Conservation (phyloP, 2,329 filamentous ascomycete genomes). For the Xylariaceae sp. region DNA sequence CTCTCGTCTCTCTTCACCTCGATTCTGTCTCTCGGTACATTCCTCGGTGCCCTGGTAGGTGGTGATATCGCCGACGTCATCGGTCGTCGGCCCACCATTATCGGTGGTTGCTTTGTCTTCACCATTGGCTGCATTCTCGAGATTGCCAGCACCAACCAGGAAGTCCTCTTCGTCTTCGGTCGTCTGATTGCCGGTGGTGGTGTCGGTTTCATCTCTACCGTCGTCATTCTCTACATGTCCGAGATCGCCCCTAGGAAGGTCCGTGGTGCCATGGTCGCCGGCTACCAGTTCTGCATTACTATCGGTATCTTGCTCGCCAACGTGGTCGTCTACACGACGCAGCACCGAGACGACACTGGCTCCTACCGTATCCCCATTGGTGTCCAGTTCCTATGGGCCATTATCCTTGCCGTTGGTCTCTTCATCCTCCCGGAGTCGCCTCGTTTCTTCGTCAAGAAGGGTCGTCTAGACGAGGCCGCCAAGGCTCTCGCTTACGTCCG, state of each 20-base stretch:
- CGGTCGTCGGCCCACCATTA: constrained; percentile 55
- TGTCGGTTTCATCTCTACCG: constrained; percentile 62
- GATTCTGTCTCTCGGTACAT: constrained; percentile 59
- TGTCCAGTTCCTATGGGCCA: constrained; percentile 55
- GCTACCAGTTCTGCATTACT: constrained; percentile 74
- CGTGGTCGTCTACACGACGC: constrained; percentile 61
- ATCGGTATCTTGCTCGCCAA: constrained; percentile 65
- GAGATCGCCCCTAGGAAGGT: constrained; percentile 55
- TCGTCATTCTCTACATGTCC: constrained; percentile 68
- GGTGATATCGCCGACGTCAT: constrained; percentile 61
- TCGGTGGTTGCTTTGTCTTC: constrained; percentile 56
- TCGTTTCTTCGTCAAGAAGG: constrained; percentile 66
- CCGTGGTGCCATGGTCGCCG: constrained; percentile 65
- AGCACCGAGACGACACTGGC: constrained; percentile 51
- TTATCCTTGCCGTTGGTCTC: constrained; percentile 35
- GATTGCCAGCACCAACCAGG: constrained; percentile 45
- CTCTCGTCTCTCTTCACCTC: constrained; percentile 58
- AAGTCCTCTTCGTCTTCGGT: constrained; percentile 54
- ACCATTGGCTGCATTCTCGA: constrained; percentile 54
- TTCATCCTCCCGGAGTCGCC: constrained; percentile 56
- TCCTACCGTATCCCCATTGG: constrained; percentile 68
- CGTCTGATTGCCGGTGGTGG: constrained; percentile 60
- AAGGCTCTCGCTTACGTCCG: constrained; percentile 54
- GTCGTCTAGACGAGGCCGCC: constrained; percentile 54
- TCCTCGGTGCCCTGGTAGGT: constrained; percentile 59